Percentiles rank a stretch among this genome's conserved stretches.
phyloP scores from a whole-genome alignment of 371 early-diverging fungal species.

The Batkoa obscura region DNA sequence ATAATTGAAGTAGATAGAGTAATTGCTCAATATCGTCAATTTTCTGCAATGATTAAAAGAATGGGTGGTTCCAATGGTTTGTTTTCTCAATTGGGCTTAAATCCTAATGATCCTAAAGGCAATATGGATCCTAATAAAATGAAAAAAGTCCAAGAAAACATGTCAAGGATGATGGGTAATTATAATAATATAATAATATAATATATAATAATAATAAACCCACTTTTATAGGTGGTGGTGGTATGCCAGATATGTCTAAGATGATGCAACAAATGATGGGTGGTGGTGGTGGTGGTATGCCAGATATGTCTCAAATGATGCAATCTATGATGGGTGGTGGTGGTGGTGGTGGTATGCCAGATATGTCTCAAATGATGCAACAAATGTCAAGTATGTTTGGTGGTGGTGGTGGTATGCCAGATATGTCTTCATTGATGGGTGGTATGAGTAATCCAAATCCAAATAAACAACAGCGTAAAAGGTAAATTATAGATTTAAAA shows the following conservation, averaged over 20 bases:
- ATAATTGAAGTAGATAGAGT: conserved; percentile 74
- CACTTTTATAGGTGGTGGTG: conserved; percentile 28
- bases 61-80: conserved; percentile 89
- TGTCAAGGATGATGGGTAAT: conserved; percentile 41
- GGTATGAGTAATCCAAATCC: not conserved
- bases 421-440: not conserved
- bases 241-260: conserved; percentile 60
- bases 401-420: not conserved
- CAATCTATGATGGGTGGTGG: conserved; percentile 24
- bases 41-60: conserved; percentile 86
- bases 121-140: conserved; percentile 37
- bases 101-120: conserved; percentile 27
- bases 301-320: conserved; percentile 8
- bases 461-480: not conserved
- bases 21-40: conserved; percentile 61
- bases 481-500: not conserved
- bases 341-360: conserved; percentile 11
- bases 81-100: conserved; percentile 23
- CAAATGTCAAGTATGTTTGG: conserved; percentile 33
- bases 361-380: not conserved
- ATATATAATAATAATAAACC: not conserved
- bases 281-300: conserved; percentile 21
- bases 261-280: conserved; percentile 39
- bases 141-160: conserved; percentile 51
- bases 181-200: not conserved